Evolutionary conservation across 495 filamentous ascomycete genomes (phyloP).

Genomic region (Darksidea phi): DNA sequence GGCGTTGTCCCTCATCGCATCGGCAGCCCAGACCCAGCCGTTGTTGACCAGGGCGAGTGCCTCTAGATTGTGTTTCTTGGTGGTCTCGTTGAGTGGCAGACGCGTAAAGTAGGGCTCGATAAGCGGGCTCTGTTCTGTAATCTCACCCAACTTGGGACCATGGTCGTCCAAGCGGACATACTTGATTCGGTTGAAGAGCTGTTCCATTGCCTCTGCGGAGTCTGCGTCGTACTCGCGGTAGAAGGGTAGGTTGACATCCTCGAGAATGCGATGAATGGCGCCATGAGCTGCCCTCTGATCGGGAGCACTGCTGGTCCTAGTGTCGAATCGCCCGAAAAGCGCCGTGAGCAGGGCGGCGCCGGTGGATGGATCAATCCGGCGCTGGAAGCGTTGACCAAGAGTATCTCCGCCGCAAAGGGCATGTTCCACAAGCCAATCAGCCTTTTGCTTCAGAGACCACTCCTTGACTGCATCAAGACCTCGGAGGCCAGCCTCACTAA

Average conservation of each 20-base stretch:
- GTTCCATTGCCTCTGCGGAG: slow-evolving; percentile 76
- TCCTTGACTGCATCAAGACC: slow-evolving; percentile 57
- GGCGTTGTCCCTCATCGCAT: slow-evolving; percentile 90
- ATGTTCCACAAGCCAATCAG: slow-evolving; percentile 58
- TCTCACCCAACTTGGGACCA: slow-evolving; percentile 81
- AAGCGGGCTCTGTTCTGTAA: slow-evolving; percentile 73
- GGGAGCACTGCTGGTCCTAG: slow-evolving; percentile 34
- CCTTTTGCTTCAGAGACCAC: slow-evolving; percentile 59
- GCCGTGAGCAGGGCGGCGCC: slow-evolving; percentile 68
- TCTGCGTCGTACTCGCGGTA: slow-evolving; percentile 91
- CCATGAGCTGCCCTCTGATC: slow-evolving; percentile 40
- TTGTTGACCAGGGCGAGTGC: slow-evolving; percentile 89
- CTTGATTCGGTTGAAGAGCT: slow-evolving; percentile 89
- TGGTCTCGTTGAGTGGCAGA: slow-evolving; percentile 74
- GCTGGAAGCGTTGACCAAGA: slow-evolving; percentile 74
- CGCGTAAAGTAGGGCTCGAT: slow-evolving; percentile 96
- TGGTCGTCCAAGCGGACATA: slow-evolving; percentile 88
- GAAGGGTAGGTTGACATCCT: slow-evolving; percentile 81
- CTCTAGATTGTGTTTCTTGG: slow-evolving; percentile 71
- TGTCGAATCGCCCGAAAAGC: slow-evolving; percentile 66
- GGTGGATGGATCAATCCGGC: slow-evolving; percentile 63
- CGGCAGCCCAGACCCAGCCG: slow-evolving; percentile 98
- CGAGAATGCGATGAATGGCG: slow-evolving; percentile 55
- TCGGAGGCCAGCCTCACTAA: slow-evolving; percentile 47
- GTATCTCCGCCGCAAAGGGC: slow-evolving; percentile 67